phyloP scores from a whole-genome alignment of 805 yeast genomes.

The Ogataea pignaliae region DNA sequence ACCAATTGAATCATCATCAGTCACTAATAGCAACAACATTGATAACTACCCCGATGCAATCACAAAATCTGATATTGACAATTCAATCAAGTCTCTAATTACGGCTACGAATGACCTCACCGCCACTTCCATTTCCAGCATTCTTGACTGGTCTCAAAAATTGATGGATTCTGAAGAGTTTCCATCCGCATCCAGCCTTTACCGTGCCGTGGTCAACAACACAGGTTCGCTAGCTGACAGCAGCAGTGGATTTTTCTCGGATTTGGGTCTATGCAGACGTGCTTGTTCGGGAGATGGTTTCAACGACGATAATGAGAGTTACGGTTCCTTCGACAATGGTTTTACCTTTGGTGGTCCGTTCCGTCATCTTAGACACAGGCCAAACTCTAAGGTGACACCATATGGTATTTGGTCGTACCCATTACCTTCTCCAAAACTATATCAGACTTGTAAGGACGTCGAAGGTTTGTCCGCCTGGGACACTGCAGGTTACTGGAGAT shows the following conservation, averaged over 20 bases:
- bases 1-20: too few relatives aligned
- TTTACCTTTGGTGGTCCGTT: slow-evolving; percentile 2
- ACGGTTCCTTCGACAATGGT: not conserved
- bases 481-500: slow-evolving; percentile 79
- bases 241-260: too few relatives aligned
- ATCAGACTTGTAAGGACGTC: slow-evolving; percentile 55
- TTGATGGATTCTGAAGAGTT: slow-evolving; percentile 1
- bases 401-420: slow-evolving; percentile 25
- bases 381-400: slow-evolving; percentile 6
- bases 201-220: too few relatives aligned
- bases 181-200: too few relatives aligned
- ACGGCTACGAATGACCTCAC: slow-evolving; percentile 16
- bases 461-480: slow-evolving; percentile 83
- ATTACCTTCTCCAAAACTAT: slow-evolving; percentile 39
- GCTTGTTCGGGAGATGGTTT: not conserved
- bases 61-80: slow-evolving; percentile 1
- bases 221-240: too few relatives aligned
- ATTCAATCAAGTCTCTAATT: slow-evolving; percentile 9
- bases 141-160: slow-evolving; percentile 11
- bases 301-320: not conserved
- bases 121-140: slow-evolving; percentile 11
- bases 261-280: too few relatives aligned
- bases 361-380: slow-evolving; percentile 1
- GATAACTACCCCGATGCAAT: not conserved
- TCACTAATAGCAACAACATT: too few relatives aligned